Evolutionary conservation across 805 yeast genomes (phyloP), one percentile per base, ranked within the genome.

Genomic region (Cyberlindnera galapagoensis): DNA sequence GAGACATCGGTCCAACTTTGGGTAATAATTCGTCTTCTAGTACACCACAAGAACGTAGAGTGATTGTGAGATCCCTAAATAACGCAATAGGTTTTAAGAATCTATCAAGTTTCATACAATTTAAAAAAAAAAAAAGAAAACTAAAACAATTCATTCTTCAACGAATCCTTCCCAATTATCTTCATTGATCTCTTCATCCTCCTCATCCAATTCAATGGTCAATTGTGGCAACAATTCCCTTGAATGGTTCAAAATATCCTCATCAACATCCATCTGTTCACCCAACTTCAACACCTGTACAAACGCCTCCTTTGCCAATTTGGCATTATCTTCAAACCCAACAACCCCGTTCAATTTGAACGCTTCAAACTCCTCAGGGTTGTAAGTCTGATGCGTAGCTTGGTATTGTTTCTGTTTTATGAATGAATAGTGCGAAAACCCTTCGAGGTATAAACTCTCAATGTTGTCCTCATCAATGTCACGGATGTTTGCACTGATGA

Each of bases 401-500:
- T 48, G 40, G 28, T 45, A 51, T 30, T 42, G 49, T 3, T 38
- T 52, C 55, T 30, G 57, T 39, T 66, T 61, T n/a, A 69, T 62
- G 12, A 60, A 55, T 32, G 82, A 58, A 40, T 75, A 64, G 49
- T 78, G 68, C 0, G 92, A 76, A 47, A 88, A 74, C 0, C 92
- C 94, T 50, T 85, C 94, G 42, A 87, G 61, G 54, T 92, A 92
- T 51, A 72, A 81, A 24, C 80, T 69, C 49, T 92, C 97, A 36
- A 85, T 64, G 39, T 85, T 75, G 46, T 77, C 80, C 47, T 90
- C 97, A 59, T 90, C 87, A 28, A 90, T 72, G 39, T 82, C 90
- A 46, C 80, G 79, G 12, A 80, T 66, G 17, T 69, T 68, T 12
- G 69, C 60, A 9, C 86, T 67, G n/a, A 86, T 76, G n/a, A 71